phyloP scores from a whole-genome alignment of 2,329 filamentous ascomycete genomes.

The Paecilomyces fulvus region DNA sequence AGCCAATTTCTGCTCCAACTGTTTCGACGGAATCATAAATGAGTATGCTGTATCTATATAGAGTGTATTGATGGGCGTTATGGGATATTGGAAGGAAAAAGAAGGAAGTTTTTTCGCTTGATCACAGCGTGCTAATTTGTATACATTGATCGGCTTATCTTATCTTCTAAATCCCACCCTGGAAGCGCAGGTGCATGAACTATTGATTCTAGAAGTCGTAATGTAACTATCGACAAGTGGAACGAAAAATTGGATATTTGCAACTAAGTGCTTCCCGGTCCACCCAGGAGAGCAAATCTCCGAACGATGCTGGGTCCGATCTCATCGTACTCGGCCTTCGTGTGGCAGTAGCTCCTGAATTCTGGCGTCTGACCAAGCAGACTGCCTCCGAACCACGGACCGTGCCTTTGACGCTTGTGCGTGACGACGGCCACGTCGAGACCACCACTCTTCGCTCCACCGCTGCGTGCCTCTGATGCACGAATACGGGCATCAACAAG shows the following conservation, averaged over 20 bases:
- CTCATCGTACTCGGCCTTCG: conserved; percentile 82
- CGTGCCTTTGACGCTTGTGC: conserved; percentile 94
- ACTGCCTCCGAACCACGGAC: conserved; percentile 97
- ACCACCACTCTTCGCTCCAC: conserved; percentile 86
- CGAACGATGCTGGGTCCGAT: conserved; percentile 92
- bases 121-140: background rate
- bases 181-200: background rate
- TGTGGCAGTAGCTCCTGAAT: conserved; percentile 98
- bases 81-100: background rate
- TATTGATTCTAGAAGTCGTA: background rate
- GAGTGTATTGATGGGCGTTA: background rate
- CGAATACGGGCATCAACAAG: conserved; percentile 88
- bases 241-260: conserved; percentile 13
- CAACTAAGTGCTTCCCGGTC: conserved; percentile 56
- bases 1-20: background rate
- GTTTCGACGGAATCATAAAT: background rate
- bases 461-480: conserved; percentile 83
- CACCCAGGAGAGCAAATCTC: conserved; percentile 86
- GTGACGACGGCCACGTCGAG: conserved; percentile 95
- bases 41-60: background rate
- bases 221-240: conserved; percentile 6
- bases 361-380: conserved; percentile 94
- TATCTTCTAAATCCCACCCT: background rate
- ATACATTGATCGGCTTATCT: background rate
- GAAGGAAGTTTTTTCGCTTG: background rate